These are phyloP conservation scores for Bombardia bombarda DNA, from an alignment of 495 filamentous ascomycete species.

Conservation along the genomic window DNA sequence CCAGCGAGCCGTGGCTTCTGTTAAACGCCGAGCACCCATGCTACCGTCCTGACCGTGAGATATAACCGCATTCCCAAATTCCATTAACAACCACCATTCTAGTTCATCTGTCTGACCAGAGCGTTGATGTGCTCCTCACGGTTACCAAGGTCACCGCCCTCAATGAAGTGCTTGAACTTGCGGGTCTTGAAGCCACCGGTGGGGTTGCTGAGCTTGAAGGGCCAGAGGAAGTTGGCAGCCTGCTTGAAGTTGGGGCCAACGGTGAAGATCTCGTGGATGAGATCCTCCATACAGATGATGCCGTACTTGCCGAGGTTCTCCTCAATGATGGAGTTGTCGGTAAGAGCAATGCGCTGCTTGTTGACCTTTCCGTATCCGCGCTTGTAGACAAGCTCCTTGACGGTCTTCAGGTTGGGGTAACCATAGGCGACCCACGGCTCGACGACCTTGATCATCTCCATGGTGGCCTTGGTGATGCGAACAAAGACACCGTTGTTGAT, in stretches of 20 bases:
- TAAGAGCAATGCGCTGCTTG: slow-evolving; percentile 91
- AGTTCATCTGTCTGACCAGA: slow-evolving; percentile 98
- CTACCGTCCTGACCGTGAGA: slow-evolving; percentile 27
- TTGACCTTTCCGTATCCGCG: slow-evolving; percentile 96
- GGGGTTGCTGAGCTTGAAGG: slow-evolving; percentile 98
- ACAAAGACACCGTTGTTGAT: slow-evolving; percentile 99
- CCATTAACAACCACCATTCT: slow-evolving; percentile 26
- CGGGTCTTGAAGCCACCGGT: slow-evolving; percentile 89
- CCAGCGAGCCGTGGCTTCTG: slow-evolving; percentile 14
- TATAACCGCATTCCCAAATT: slow-evolving; percentile 19
- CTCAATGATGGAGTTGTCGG: slow-evolving; percentile 97
- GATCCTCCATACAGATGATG: slow-evolving; percentile 98
- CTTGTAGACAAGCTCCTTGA: slow-evolving; percentile 99
- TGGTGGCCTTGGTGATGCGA: slow-evolving; percentile 92
- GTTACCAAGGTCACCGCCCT: slow-evolving; percentile 98
- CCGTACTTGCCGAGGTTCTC: slow-evolving; percentile 92
- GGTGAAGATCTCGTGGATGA: slow-evolving; percentile 98
- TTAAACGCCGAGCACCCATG: slow-evolving; percentile 31
- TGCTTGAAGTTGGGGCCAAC: slow-evolving; percentile 99
- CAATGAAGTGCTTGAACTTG: slow-evolving; percentile 99
- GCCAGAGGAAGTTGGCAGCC: slow-evolving; percentile 99
- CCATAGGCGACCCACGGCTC: slow-evolving; percentile 98
- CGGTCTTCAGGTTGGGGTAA: slow-evolving; percentile 97
- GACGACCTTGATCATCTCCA: slow-evolving; percentile 95
- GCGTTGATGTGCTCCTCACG: slow-evolving; percentile 97